phyloP scores from a whole-genome alignment of 148 eudicot species.

The Diospyros kaki region DNA sequence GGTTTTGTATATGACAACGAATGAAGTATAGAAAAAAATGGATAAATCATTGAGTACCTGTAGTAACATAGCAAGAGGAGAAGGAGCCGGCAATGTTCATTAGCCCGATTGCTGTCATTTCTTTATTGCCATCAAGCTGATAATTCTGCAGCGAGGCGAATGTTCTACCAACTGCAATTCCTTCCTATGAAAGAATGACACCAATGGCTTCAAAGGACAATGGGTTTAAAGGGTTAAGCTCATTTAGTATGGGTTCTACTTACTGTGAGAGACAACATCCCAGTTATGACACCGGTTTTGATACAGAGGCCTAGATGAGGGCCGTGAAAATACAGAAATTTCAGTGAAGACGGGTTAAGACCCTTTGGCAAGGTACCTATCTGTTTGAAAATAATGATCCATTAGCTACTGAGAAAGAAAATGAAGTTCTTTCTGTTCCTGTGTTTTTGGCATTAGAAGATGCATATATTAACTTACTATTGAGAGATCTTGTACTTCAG shows the following conservation, averaged over 20 bases:
- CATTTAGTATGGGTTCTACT: constrained; percentile 10
- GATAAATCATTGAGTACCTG: constrained; percentile 31
- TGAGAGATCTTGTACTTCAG: constrained; percentile 35
- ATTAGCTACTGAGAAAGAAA: not conserved
- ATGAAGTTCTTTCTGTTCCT: not conserved
- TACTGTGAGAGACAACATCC: constrained; percentile 77
- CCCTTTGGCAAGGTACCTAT: constrained; percentile 76
- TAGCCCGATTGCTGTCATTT: constrained; percentile 90
- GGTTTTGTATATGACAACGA: not conserved
- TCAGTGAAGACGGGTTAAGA: constrained; percentile 62
- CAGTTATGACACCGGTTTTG: constrained; percentile 73
- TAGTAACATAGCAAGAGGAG: constrained; percentile 77
- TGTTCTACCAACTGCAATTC: constrained; percentile 92
- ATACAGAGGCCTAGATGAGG: constrained; percentile 44
- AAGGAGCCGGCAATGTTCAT: constrained; percentile 92
- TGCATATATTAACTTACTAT: constrained; percentile 36
- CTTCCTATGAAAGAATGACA: constrained; percentile 44
- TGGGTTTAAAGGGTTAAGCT: too few relatives aligned
- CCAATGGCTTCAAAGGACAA: not conserved
- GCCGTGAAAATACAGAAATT: constrained; percentile 56
- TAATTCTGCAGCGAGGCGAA: constrained; percentile 78
- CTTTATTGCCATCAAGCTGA: constrained; percentile 91
- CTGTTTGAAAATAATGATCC: constrained; percentile 21
- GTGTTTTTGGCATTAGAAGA: not conserved
- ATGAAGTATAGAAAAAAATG: too few relatives aligned